Evolutionary conservation across 139 green algal species (phyloP).

Genomic region (Ettlia oleoabundans): DNA sequence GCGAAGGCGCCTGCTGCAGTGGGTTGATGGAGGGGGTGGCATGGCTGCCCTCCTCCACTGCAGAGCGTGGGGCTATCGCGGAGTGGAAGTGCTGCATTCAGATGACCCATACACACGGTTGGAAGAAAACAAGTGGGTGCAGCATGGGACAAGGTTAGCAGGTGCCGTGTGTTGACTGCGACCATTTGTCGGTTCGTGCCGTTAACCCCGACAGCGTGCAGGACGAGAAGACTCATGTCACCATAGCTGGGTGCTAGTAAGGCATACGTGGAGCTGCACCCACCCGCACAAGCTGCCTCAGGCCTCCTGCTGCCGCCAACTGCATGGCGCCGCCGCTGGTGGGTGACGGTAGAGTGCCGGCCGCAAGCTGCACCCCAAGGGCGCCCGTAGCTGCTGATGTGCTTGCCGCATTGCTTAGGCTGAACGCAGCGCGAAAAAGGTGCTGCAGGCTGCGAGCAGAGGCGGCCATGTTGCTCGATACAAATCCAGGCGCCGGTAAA

Average conservation of each 20-base stretch:
- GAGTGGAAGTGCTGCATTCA: too few species aligned
- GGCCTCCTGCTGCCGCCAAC: background rate
- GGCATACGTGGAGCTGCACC: conserved; percentile 5
- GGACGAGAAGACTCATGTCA: too few species aligned
- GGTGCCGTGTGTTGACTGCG: too few species aligned
- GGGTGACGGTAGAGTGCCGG: background rate
- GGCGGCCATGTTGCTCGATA: conserved; percentile 21
- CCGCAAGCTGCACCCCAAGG: background rate
- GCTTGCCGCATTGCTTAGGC: conserved; percentile 10
- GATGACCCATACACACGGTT: too few species aligned
- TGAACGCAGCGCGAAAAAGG: conserved; percentile 23
- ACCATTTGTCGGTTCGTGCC: too few species aligned
- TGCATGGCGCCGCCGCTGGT: background rate
- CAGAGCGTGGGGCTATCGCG: too few species aligned
- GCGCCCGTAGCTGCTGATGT: background rate
- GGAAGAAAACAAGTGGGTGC: too few species aligned
- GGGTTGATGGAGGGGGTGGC: conserved; percentile 23
- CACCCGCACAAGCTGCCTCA: conserved; percentile 28
- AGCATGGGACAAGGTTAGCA: too few species aligned
- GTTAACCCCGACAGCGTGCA: too few species aligned
- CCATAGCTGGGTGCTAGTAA: too few species aligned
- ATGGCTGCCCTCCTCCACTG: too few species aligned
- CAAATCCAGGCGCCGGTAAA: too few species aligned
- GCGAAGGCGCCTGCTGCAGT: conserved; percentile 35
- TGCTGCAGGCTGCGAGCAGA: conserved; percentile 15